phyloP scores from a whole-genome alignment of 2,329 filamentous ascomycete species.

The Colletotrichum sp. region DNA sequence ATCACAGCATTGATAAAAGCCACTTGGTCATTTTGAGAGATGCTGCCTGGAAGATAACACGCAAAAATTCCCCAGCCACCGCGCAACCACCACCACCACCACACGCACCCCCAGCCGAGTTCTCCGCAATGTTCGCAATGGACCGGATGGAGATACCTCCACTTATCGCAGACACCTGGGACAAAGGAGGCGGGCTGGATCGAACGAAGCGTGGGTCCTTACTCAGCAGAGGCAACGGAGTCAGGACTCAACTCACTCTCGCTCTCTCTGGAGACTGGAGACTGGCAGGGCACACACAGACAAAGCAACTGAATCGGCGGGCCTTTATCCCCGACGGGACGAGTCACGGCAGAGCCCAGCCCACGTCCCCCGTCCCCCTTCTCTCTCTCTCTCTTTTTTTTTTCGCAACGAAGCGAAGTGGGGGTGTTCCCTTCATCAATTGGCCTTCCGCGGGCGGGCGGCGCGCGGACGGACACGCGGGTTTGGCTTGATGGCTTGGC shows the following conservation, averaged over 20 bases:
- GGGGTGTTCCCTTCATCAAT: neutral
- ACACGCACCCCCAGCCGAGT: neutral
- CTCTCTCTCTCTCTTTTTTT: neutral
- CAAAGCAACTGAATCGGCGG: neutral
- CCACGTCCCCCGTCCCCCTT: neutral
- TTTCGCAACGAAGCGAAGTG: neutral
- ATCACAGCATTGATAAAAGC: neutral
- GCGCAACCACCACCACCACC: neutral
- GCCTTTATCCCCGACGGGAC: neutral
- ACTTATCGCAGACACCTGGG: neutral
- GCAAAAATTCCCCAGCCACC: neutral
- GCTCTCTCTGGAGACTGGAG: neutral
- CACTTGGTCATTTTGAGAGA: neutral
- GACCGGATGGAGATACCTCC: neutral
- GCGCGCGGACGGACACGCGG: neutral
- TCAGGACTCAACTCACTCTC: neutral
- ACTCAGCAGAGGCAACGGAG: neutral
- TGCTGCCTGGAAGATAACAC: neutral
- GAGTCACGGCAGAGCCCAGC: neutral
- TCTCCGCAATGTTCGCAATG: neutral
- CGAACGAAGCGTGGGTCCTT: neutral
- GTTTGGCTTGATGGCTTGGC: neutral
- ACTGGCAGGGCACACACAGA: neutral
- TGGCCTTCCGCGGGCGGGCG: neutral
- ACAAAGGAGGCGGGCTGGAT: neutral